These are phyloP conservation scores for Cercospora janseana DNA, from an alignment of 2,329 filamentous ascomycete genomes.

Conservation along the genomic window DNA sequence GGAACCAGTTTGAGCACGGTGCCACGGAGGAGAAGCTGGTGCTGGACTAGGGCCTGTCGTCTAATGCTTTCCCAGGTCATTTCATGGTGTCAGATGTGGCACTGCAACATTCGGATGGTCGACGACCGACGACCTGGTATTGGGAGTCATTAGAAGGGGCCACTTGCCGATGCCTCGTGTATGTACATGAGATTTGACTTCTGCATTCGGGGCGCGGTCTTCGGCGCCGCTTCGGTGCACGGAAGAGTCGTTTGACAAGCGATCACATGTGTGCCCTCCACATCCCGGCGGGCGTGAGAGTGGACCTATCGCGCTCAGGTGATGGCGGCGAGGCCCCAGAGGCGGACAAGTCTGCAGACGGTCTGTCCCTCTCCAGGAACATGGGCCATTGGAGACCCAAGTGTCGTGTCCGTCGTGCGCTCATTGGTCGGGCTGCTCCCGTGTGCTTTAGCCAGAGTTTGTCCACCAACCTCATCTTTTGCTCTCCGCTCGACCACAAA, in stretches of 20 bases:
- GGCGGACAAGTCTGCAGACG: slow-evolving; percentile 5
- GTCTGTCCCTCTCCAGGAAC: not conserved
- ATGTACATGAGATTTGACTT: too few relatives aligned
- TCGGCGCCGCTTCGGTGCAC: too few relatives aligned
- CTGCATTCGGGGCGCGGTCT: too few relatives aligned
- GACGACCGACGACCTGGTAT: too few relatives aligned
- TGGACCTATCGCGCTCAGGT: not conserved
- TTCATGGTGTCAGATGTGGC: not conserved
- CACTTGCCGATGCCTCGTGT: too few relatives aligned
- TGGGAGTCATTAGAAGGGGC: too few relatives aligned
- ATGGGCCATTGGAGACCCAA: not conserved
- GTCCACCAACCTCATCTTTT: slow-evolving; percentile 6
- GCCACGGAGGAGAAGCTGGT: slow-evolving; percentile 7
- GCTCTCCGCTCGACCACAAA: not conserved
- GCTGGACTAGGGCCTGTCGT: slow-evolving; percentile 5
- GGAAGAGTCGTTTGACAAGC: too few relatives aligned
- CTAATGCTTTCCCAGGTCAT: not conserved
- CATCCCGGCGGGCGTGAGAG: not conserved
- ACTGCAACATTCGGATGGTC: too few relatives aligned
- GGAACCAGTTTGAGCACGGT: slow-evolving; percentile 4
- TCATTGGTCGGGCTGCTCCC: slow-evolving; percentile 3
- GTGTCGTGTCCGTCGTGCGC: not conserved
- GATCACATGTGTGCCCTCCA: slow-evolving; percentile 3
- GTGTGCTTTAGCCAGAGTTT: slow-evolving; percentile 2
- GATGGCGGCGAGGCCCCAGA: not conserved